Conservation (phyloP, 352 stramenopile species). For the Pythium biforme region DNA sequence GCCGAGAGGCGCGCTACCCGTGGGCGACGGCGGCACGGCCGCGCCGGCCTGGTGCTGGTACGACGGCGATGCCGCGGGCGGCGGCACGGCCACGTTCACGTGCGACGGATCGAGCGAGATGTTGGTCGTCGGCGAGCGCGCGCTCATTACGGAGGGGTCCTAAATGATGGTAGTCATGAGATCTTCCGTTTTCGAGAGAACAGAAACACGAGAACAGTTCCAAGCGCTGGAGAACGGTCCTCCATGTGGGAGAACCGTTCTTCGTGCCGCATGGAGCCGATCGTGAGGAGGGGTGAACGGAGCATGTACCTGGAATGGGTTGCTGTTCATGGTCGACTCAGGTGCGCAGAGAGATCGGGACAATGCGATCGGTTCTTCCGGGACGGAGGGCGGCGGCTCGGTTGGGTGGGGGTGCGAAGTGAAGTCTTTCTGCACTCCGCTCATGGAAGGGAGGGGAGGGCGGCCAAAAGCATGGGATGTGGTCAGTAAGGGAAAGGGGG, state of each 20-base stretch:
- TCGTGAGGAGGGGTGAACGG: background rate
- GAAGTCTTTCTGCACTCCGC: conserved; percentile 6
- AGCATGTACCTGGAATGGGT: conserved; percentile 27
- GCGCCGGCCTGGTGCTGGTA: conserved; percentile 36
- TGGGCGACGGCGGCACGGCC: conserved; percentile 20
- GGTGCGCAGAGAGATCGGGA: background rate
- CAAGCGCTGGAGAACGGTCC: background rate
- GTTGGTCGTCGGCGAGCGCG: conserved; percentile 18
- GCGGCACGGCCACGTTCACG: conserved; percentile 38
- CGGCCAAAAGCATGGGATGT: conserved; percentile 21
- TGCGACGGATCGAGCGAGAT: conserved; percentile 21
- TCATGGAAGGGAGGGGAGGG: background rate
- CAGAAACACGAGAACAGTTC: background rate
- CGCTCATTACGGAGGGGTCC: conserved; percentile 30
- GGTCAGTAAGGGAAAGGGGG: conserved; percentile 11
- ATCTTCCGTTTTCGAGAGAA: background rate
- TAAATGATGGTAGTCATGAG: background rate
- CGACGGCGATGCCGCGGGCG: conserved; percentile 34
- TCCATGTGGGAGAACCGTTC: background rate
- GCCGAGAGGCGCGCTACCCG: conserved; percentile 10
- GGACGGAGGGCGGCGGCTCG: background rate
- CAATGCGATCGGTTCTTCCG: background rate
- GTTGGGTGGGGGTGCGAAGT: background rate
- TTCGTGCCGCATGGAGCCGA: background rate
- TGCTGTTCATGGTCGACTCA: conserved; percentile 25